Percentiles rank a stretch among this genome's conserved stretches.
Conservation (phyloP, 192 early-diverging fungal genomes). For the Pilaira anomala region DNA sequence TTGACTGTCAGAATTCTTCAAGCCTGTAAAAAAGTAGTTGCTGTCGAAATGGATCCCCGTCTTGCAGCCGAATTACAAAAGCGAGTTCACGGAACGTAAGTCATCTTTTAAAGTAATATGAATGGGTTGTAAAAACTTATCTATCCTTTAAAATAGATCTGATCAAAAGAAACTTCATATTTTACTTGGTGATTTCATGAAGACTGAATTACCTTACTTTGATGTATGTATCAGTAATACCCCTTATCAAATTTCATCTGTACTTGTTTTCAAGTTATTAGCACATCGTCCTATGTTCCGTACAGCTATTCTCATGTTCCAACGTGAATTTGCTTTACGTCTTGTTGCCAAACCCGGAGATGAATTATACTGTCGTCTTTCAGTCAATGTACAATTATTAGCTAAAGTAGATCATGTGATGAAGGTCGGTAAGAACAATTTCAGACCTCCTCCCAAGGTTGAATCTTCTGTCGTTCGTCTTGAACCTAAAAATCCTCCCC, state of each 20-base stretch:
- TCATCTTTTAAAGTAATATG: constrained; percentile 6
- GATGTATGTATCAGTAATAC: constrained; percentile 99
- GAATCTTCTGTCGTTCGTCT: constrained; percentile 94
- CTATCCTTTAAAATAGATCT: constrained; percentile 41
- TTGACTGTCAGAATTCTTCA: constrained; percentile 92
- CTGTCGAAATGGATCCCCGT: constrained; percentile 95
- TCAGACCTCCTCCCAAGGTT: constrained; percentile 95
- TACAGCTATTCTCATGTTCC: constrained; percentile 95
- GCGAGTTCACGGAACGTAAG: constrained; percentile 92
- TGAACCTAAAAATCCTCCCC: constrained; percentile 91
- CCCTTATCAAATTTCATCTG: constrained; percentile 96
- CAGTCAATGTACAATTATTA: constrained; percentile 91
- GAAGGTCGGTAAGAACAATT: constrained; percentile 98
- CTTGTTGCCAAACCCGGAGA: constrained; percentile 94
- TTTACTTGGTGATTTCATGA: constrained; percentile 97
- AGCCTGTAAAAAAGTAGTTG: constrained; percentile 89
- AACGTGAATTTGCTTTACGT: constrained; percentile 96
- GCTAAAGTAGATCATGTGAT: constrained; percentile 94
- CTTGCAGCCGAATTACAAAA: constrained; percentile 95
- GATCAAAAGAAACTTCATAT: constrained; percentile 86
- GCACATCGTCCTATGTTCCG: constrained; percentile 91
- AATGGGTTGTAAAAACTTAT: background rate
- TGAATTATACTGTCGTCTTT: constrained; percentile 84
- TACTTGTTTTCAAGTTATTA: constrained; percentile 92
- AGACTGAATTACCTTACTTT: constrained; percentile 94